Evolutionary conservation across 2,329 filamentous ascomycete genomes (phyloP).

Genomic region (Chaetoscypha palmicola): DNA sequence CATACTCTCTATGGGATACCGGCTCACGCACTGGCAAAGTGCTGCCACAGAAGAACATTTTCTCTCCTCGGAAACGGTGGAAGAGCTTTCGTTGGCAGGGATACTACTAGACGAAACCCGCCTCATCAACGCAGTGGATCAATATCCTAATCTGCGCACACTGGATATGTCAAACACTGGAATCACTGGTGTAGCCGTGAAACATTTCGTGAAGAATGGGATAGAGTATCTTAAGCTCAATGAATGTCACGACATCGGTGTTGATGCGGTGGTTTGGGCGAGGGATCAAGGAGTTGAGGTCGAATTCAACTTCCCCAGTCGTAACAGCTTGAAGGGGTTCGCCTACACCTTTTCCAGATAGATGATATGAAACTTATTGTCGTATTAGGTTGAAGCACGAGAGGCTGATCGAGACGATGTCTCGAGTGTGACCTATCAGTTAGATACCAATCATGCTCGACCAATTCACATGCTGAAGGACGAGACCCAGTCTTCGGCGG

Average conservation of each 20-base stretch:
- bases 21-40: conserved; percentile 1
- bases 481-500: no score
- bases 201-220: conserved; percentile 26
- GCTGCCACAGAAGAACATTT: conserved; percentile 15
- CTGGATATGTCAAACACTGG: conserved; percentile 25
- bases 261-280: conserved; percentile 31
- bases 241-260: conserved; percentile 21
- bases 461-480: no score
- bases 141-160: conserved; percentile 24
- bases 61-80: conserved; percentile 20
- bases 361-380: no score
- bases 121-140: conserved; percentile 17
- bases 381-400: no score
- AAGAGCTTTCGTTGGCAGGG: conserved; percentile 19
- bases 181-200: conserved; percentile 32
- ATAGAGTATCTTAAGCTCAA: conserved; percentile 24
- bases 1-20: conserved; percentile 19
- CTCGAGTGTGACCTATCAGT: no score
- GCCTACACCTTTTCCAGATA: background rate
- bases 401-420: no score
- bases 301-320: conserved; percentile 8
- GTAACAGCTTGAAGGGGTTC: background rate
- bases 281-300: conserved; percentile 25
- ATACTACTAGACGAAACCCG: conserved; percentile 15
- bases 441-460: no score